A percentile compares a stretch with the other conserved stretches of the same genome.
Evolutionary conservation across 495 filamentous ascomycete genomes (phyloP).

Genomic region (Letharia lupina): DNA sequence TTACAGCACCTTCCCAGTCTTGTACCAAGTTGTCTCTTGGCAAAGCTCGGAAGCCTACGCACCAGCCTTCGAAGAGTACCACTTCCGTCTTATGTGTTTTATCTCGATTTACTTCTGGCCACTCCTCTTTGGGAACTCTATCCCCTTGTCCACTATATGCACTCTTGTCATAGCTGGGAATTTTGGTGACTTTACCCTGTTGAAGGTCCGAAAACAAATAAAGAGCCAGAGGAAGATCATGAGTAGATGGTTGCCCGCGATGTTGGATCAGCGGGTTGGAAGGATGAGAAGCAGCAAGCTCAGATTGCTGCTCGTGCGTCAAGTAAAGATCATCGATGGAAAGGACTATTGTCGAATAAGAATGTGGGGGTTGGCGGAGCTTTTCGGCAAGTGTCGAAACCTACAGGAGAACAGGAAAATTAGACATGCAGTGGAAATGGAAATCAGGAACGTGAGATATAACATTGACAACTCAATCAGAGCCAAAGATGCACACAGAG

Average conservation of each 20-base stretch:
- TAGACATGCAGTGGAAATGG: background rate
- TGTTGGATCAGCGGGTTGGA: constrained; percentile 71
- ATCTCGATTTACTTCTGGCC: constrained; percentile 54
- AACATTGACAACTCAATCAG: background rate
- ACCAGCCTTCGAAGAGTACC: constrained; percentile 87
- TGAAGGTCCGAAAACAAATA: constrained; percentile 55
- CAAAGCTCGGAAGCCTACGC: constrained; percentile 73
- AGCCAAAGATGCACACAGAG: background rate
- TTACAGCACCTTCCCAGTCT: constrained; percentile 49
- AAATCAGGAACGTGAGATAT: background rate
- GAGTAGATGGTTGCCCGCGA: constrained; percentile 78
- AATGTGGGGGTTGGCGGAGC: constrained; percentile 58
- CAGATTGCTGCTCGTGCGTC: constrained; percentile 59
- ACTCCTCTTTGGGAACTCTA: constrained; percentile 50
- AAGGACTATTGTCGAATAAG: constrained; percentile 63
- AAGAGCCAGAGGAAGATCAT: constrained; percentile 62
- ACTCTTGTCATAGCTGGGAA: constrained; percentile 81
- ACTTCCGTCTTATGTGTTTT: constrained; percentile 43
- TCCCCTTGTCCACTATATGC: constrained; percentile 71
- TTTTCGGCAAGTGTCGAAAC: constrained; percentile 57
- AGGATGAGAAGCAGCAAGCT: constrained; percentile 55
- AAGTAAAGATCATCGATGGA: constrained; percentile 93
- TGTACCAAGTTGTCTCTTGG: constrained; percentile 42
- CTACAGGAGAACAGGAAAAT: constrained; percentile 26
- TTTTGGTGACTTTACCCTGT: constrained; percentile 41